Base-by-base conservation (phyloP, 495 filamentous ascomycete species). In the Penicillium egyptiacum region DNA sequence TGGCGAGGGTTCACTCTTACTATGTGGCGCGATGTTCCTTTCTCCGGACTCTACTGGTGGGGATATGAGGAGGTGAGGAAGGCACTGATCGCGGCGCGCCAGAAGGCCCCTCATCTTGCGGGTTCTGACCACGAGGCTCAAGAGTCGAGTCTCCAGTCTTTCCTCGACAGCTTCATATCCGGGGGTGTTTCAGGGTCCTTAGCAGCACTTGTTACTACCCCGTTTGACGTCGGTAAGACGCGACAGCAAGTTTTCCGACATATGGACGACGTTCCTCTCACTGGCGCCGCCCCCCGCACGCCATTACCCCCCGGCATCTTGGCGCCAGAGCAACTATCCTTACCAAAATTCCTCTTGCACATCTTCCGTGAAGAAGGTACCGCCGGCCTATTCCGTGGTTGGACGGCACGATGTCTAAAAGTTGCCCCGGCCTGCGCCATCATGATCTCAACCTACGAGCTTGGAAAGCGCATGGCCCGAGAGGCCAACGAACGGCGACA, bases 371-470 rank as follows among this genome's bases (percentile, higher is more conserved):
- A 88, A 47, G 92, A 97, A 72, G 94, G 94, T 1, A 60, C 84
- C 33, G 68, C 81, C 0, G 95, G 93, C 0, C 73, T 98, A 12
- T 98, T 92, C 80, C 89, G 80, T 55, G 94, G 95, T 12, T 96
- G 91, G 88, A 87, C 88, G 17, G 91, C 94, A 1, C 79, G 94
- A 35, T 96, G 91, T 59, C 74, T 98, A 44, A 98, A 98, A 65
- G 92, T 98, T 6, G 92, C 94, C 11, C 94, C 94, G 2, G 91
- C 92, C 14, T 98, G 94, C 73, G 94, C 95, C n/a, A 97, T 98
- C 64, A 98, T 98, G 94, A 98, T 98, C 59, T 96, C 90, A 55
- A 95, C 85, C 54, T 98, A 98, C 64, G 94, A 98, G 72, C 81
- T 98, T 22, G 92, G 95, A 11, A 98, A 98, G 82, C 87, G 87